Evolutionary conservation across 176 grass and related monocot genomes (phyloP).

Genomic region (Ensete ventricosum): DNA sequence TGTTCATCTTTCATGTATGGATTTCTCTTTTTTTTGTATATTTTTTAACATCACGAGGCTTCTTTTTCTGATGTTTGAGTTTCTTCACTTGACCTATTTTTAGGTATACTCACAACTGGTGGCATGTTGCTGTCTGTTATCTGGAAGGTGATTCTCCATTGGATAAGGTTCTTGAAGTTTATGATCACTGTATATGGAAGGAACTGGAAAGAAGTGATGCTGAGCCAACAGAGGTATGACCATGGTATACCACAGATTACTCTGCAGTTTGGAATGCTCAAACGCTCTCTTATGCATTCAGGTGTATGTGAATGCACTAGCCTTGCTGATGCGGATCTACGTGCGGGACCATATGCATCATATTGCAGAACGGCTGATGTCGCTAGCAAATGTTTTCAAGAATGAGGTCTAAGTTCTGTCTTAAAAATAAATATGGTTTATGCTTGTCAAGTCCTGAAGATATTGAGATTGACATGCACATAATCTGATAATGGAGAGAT

Average conservation of each 20-base stretch:
- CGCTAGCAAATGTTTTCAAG: conserved; percentile 35
- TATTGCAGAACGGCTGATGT: conserved; percentile 34
- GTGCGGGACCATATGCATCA: conserved; percentile 28
- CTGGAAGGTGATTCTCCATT: conserved; percentile 58
- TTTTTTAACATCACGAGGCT: neutral
- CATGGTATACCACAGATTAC: conserved; percentile 1
- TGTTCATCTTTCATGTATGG: conserved; percentile 62
- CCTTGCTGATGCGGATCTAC: conserved; percentile 52
- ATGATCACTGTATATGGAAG: conserved; percentile 57
- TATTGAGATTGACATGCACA: neutral
- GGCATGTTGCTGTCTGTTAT: conserved; percentile 75
- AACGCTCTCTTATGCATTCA: conserved; percentile 41
- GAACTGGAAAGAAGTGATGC: conserved; percentile 48
- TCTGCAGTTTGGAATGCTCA: conserved; percentile 21
- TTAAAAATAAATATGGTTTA: neutral
- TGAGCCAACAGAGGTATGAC: conserved; percentile 52
- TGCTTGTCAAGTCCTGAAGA: neutral
- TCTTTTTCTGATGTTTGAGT: neutral
- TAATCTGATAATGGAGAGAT: neutral
- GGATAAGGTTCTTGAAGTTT: conserved; percentile 49
- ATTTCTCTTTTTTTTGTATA: conserved; percentile 1
- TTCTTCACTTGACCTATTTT: conserved; percentile 6
- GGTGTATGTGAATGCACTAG: conserved; percentile 73
- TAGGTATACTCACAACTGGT: conserved; percentile 73
- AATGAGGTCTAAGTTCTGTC: conserved; percentile 26